These are phyloP conservation scores for Hibiscus syriacus DNA, from an alignment of 345 rosid genomes.

Conservation along the genomic window DNA sequence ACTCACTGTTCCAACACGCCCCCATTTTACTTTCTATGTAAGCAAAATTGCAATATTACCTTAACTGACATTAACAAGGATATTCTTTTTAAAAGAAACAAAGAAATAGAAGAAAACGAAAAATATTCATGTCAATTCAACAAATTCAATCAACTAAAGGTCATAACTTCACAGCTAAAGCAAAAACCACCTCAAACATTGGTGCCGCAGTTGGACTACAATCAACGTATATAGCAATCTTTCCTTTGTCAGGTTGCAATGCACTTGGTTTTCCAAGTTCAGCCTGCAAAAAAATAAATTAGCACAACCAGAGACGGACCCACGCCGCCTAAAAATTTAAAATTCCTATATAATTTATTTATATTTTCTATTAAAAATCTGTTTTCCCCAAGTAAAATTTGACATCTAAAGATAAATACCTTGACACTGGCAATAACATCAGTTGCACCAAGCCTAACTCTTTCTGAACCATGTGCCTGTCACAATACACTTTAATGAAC, in stretches of 20 bases:
- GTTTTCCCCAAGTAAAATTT: not conserved
- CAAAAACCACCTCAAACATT: slow-evolving; percentile 41
- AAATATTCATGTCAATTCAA: not conserved
- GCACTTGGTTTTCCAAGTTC: slow-evolving; percentile 83
- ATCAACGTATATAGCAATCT: slow-evolving; percentile 64
- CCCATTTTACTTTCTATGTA: too few relatives aligned
- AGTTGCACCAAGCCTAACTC: slow-evolving; percentile 61
- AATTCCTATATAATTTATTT: too few relatives aligned
- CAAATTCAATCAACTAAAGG: slow-evolving; percentile 2
- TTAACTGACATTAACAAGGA: not conserved
- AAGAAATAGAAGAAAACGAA: not conserved
- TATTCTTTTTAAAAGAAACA: not conserved
- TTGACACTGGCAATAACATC: slow-evolving; percentile 95
- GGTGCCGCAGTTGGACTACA: slow-evolving; percentile 90
- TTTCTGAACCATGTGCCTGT: slow-evolving; percentile 90
- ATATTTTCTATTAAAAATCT: too few relatives aligned
- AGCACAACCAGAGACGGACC: slow-evolving; percentile 6
- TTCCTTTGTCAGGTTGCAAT: slow-evolving; percentile 71
- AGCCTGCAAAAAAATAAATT: slow-evolving; percentile 42
- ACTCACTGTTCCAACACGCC: too few relatives aligned
- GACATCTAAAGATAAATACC: slow-evolving; percentile 31
- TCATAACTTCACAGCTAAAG: not conserved
- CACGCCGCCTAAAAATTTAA: too few relatives aligned
- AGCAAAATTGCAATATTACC: not conserved
- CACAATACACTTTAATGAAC: slow-evolving; percentile 7